phyloP scores from a whole-genome alignment of 2,329 filamentous ascomycete species.

The Alternaria atra region DNA sequence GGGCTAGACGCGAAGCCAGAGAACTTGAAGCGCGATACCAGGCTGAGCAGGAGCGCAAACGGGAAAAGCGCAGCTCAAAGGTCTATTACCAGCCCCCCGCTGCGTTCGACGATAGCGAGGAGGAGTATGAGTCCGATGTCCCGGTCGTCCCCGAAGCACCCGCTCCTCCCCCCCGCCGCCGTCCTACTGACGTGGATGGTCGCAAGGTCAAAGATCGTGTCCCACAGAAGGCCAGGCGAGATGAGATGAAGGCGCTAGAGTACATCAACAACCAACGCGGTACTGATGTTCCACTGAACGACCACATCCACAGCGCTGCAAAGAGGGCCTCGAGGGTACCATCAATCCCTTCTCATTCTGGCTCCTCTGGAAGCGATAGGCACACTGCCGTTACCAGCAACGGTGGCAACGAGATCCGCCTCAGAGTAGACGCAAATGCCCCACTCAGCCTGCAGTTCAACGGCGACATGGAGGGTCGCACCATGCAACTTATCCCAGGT shows the following conservation, averaged over 20 bases:
- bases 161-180: conserved; percentile 29
- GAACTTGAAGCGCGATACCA: conserved; percentile 10
- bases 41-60: conserved; percentile 22
- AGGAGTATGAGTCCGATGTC: conserved; percentile 15
- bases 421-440: conserved; percentile 46
- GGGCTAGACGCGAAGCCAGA: conserved; percentile 2
- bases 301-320: conserved; percentile 41
- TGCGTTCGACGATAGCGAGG: conserved; percentile 29
- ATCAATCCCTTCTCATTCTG: conserved; percentile 42
- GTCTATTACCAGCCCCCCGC: conserved; percentile 20
- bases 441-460: conserved; percentile 47
- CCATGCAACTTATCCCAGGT: conserved; percentile 42
- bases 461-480: conserved; percentile 51
- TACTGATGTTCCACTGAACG: conserved; percentile 34
- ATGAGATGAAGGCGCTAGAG: conserved; percentile 34
- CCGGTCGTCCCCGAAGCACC: conserved; percentile 10
- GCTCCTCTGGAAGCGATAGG: conserved; percentile 41
- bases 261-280: conserved; percentile 45
- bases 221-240: conserved; percentile 24
- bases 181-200: conserved; percentile 31
- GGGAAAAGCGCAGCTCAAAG: conserved; percentile 23
- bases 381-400: conserved; percentile 40
- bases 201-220: conserved; percentile 31
- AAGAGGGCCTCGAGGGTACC: conserved; percentile 36
- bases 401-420: conserved; percentile 46